Base-by-base conservation (phyloP, 2,329 filamentous ascomycete species). In the Drechslerella dactyloides region DNA sequence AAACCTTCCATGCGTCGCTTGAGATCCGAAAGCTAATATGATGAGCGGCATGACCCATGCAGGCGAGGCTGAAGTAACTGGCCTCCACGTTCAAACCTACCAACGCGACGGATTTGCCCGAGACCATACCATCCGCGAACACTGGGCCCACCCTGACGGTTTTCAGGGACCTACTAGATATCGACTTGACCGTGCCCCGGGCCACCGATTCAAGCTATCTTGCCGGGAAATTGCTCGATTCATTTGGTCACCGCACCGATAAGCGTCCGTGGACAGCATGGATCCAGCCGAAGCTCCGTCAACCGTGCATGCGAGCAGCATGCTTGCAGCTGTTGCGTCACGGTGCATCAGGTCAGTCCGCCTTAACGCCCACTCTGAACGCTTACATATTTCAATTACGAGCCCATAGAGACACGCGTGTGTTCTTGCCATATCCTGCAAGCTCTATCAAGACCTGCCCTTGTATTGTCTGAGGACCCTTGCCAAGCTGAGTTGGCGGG, bases 321-420 rank as follows among this genome's bases (percentile, higher is more conserved):
- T 13, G 6, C 33, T 7, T 2, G 23, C 19, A 55, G 8, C 44
- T 61, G 64, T 69, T 57, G 58, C 65, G 58, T 58, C 53, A 62
- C 44, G 35, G 19, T 62, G 57, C 44, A 15, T 27, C 48, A 42
- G 46, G 33, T 48, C 42, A 27, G 46, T 68, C 55, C 35, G 54
- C 19, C 15, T 42, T 42, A 54, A 60, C 37, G 40, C 30, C 42
- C 44, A 24, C 19, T 19, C 46, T 48, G 24, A 23, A 58, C 44
- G 19, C 62, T 66, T 54, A 66, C 62, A 66, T 30, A 59, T 66
- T 60, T 59, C 13, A 27, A 66, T 66, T 51, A 66, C 62, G 54
- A 52, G 30, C 19, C 19, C 33, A 46, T 40, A 60, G 21, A 42
- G 51, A 5, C 40, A 13, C 37, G 37, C 37, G n/a, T 17, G n/a